Conservation (phyloP, 306 rosid genomes). For the Vigna radiata region DNA sequence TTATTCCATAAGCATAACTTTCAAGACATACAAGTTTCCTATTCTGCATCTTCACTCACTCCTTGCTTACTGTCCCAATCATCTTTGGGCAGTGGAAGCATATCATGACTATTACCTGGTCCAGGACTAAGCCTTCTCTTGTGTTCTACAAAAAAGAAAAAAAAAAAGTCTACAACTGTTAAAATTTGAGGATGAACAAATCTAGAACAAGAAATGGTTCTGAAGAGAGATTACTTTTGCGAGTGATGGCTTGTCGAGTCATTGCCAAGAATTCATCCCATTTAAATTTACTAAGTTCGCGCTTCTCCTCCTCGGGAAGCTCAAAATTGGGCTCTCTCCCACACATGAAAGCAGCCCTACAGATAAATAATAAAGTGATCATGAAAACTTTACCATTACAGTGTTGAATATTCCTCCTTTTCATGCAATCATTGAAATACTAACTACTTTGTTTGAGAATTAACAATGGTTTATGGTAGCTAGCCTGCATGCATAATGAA, state of each 20-base stretch:
- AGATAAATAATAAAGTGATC: not conserved
- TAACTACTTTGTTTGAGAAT: conserved; percentile 11
- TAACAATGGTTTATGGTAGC: conserved; percentile 19
- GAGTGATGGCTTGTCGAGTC: conserved; percentile 81
- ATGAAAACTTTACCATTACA: conserved; percentile 9
- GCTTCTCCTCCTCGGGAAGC: conserved; percentile 77
- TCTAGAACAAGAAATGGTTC: not conserved
- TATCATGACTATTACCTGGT: conserved; percentile 43
- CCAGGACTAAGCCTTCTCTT: conserved; percentile 61
- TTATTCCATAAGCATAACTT: conserved; percentile 42
- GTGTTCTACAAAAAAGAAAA: conserved; percentile 56
- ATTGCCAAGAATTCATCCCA: conserved; percentile 92
- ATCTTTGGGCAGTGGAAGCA: conserved; percentile 48
- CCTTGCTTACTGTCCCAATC: conserved; percentile 59
- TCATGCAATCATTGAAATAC: conserved; percentile 11
- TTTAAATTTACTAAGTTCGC: conserved; percentile 69
- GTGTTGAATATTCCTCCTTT: conserved; percentile 1
- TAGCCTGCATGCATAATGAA: not conserved
- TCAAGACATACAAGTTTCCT: conserved; percentile 57
- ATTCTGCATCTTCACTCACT: conserved; percentile 59
- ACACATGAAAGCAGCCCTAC: conserved; percentile 96
- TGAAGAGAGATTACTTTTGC: conserved; percentile 64
- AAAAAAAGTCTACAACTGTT: conserved; percentile 30
- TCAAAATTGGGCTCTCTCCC: conserved; percentile 95
- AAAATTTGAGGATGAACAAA: conserved; percentile 29